These are phyloP conservation scores for Hyaloscypha bicolor DNA, from an alignment of 495 filamentous ascomycete genomes.

Conservation along the genomic window DNA sequence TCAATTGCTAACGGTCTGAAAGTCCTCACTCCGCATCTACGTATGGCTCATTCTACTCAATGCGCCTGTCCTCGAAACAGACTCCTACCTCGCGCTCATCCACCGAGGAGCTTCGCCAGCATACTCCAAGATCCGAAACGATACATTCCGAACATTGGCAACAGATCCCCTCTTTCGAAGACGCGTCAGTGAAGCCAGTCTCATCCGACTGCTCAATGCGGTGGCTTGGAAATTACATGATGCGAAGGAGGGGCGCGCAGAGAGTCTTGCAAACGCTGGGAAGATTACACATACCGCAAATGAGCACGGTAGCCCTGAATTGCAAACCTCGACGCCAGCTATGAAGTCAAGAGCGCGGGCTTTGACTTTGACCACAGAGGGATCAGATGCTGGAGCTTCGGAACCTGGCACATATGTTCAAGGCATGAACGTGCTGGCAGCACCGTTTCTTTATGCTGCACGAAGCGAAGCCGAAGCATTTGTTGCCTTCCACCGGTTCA, in stretches of 20 bases:
- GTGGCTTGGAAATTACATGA: constrained; percentile 93
- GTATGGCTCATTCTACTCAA: constrained; percentile 92
- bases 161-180: constrained; percentile 96
- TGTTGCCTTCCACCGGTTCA: constrained; percentile 83
- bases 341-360: constrained; percentile 53
- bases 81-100: constrained; percentile 85
- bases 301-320: constrained; percentile 36
- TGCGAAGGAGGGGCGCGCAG: constrained; percentile 53
- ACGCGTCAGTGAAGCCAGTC: constrained; percentile 89
- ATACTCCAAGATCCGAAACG: constrained; percentile 96
- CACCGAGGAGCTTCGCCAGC: constrained; percentile 91
- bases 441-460: constrained; percentile 94
- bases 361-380: constrained; percentile 59
- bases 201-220: constrained; percentile 95
- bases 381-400: constrained; percentile 52
- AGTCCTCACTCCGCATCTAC: constrained; percentile 95
- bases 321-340: constrained; percentile 45
- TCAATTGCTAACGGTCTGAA: constrained; percentile 9
- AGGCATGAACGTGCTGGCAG: constrained; percentile 99
- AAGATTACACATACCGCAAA: constrained; percentile 25
- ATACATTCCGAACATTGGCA: constrained; percentile 93
- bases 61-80: constrained; percentile 78
- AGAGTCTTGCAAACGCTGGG: constrained; percentile 36
- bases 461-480: constrained; percentile 95
- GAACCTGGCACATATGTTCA: constrained; percentile 90